Evolutionary conservation across 768 basidiomycete genomes (phyloP).

Genomic region (Amanita pallidorosea): DNA sequence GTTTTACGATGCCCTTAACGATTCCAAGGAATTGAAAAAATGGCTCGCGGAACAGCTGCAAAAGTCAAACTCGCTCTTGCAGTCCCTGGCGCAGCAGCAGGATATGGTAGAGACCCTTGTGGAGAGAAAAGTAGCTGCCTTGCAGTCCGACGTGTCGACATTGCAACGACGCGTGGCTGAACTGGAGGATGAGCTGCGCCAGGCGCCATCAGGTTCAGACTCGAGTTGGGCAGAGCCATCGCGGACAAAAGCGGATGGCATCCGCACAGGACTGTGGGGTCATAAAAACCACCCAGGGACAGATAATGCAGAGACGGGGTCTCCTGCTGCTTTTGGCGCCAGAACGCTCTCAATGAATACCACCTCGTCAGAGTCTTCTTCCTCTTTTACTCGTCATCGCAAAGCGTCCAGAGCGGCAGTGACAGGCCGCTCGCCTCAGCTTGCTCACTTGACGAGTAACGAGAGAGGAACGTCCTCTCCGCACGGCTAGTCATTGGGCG

Average conservation of each 20-base stretch:
- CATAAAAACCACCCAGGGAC: slow-evolving; percentile 19
- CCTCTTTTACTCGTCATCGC: slow-evolving; percentile 13
- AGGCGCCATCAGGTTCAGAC: slow-evolving; percentile 12
- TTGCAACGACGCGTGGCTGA: slow-evolving; percentile 59
- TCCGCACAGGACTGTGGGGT: slow-evolving; percentile 24
- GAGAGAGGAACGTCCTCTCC: slow-evolving; percentile 5
- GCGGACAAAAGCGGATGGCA: slow-evolving; percentile 24
- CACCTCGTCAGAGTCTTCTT: slow-evolving; percentile 16
- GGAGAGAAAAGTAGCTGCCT: slow-evolving; percentile 45
- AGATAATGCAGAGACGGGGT: slow-evolving; percentile 28
- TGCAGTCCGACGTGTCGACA: slow-evolving; percentile 51
- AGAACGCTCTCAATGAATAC: slow-evolving; percentile 34
- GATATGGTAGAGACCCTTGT: slow-evolving; percentile 50
- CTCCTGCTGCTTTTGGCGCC: slow-evolving; percentile 40
- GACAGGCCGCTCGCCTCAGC: slow-evolving; percentile 1
- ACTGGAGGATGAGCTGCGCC: slow-evolving; percentile 42
- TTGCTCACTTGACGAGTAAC: background rate
- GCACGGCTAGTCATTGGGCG: slow-evolving; percentile 14
- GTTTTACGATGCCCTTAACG: slow-evolving; percentile 79
- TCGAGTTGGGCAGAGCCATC: slow-evolving; percentile 12
- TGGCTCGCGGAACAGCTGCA: slow-evolving; percentile 71
- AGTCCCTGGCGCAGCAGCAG: slow-evolving; percentile 45
- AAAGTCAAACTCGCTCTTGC: slow-evolving; percentile 45
- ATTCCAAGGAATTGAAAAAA: slow-evolving; percentile 65
- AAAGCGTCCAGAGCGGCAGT: slow-evolving; percentile 8